These are phyloP conservation scores for Oryza longistaminata DNA, from an alignment of 176 grass and related monocot genomes.

Conservation along the genomic window DNA sequence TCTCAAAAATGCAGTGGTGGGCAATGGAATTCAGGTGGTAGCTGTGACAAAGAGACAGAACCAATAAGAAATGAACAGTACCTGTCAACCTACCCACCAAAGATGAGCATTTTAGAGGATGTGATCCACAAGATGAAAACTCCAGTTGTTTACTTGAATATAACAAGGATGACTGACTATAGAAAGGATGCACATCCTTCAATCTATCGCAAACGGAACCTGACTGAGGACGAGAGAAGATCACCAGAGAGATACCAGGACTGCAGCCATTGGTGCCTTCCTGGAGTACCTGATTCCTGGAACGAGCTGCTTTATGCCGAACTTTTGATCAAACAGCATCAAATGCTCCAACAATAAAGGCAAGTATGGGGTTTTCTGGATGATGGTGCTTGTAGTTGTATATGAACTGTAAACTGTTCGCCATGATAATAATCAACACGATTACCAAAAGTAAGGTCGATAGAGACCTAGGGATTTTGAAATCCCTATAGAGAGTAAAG, in stretches of 20 bases:
- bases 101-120: conserved; percentile 61
- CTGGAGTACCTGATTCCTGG: conserved; percentile 88
- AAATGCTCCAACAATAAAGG: conserved; percentile 56
- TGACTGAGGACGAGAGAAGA: conserved; percentile 60
- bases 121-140: conserved; percentile 86
- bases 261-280: conserved; percentile 91
- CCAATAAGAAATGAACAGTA: conserved; percentile 77
- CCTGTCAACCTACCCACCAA: conserved; percentile 71
- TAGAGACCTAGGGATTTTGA: not conserved
- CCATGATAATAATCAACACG: conserved; percentile 45
- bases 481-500: conserved; percentile 40
- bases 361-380: conserved; percentile 24
- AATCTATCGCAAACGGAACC: conserved; percentile 63
- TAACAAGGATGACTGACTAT: conserved; percentile 93
- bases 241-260: conserved; percentile 67
- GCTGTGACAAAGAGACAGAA: conserved; percentile 74
- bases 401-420: conserved; percentile 40
- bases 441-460: conserved; percentile 31
- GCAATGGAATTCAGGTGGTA: conserved; percentile 96
- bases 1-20: conserved; percentile 67
- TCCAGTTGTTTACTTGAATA: conserved; percentile 75
- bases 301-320: conserved; percentile 77
- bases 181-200: conserved; percentile 94
- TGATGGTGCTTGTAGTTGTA: conserved; percentile 45
- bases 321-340: conserved; percentile 64